Evolutionary conservation across 2,329 filamentous ascomycete genomes (phyloP).

Genomic region (Calonectria henricotiae): DNA sequence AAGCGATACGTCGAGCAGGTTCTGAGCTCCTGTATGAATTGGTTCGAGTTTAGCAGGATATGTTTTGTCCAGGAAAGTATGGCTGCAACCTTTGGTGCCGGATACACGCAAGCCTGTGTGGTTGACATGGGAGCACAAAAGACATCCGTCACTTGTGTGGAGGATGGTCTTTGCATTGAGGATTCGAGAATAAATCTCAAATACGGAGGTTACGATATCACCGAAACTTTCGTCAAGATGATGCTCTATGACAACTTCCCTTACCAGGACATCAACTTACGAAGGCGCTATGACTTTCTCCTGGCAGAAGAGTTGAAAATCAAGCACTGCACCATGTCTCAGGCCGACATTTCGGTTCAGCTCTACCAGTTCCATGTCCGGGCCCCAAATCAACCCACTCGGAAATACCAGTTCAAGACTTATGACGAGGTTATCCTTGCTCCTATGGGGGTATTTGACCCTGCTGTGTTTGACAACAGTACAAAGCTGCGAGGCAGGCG

Average conservation of each 20-base stretch:
- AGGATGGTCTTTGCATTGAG: slow-evolving; percentile 95
- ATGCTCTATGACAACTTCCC: slow-evolving; percentile 97
- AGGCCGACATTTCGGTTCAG: slow-evolving; percentile 91
- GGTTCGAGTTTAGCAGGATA: slow-evolving; percentile 90
- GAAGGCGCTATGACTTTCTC: slow-evolving; percentile 90
- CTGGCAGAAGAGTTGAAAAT: slow-evolving; percentile 96
- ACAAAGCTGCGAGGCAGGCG: slow-evolving; percentile 85
- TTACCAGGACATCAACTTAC: slow-evolving; percentile 94
- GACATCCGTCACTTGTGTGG: slow-evolving; percentile 96
- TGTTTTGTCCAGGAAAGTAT: slow-evolving; percentile 98
- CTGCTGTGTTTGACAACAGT: slow-evolving; percentile 87
- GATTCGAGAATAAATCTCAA: slow-evolving; percentile 97
- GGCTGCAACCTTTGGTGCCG: slow-evolving; percentile 94
- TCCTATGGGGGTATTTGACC: slow-evolving; percentile 94
- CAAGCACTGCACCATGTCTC: slow-evolving; percentile 92
- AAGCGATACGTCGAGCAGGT: slow-evolving; percentile 91
- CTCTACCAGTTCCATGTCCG: slow-evolving; percentile 92
- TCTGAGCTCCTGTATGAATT: slow-evolving; percentile 87
- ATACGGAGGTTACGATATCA: slow-evolving; percentile 92
- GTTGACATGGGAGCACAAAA: slow-evolving; percentile 98
- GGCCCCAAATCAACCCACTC: slow-evolving; percentile 88
- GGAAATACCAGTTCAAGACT: slow-evolving; percentile 95
- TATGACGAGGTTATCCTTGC: slow-evolving; percentile 98
- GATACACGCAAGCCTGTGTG: slow-evolving; percentile 94
- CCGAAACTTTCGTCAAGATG: slow-evolving; percentile 97